phyloP scores from a whole-genome alignment of 495 filamentous ascomycete species.

The Xylaria bambusicola region DNA sequence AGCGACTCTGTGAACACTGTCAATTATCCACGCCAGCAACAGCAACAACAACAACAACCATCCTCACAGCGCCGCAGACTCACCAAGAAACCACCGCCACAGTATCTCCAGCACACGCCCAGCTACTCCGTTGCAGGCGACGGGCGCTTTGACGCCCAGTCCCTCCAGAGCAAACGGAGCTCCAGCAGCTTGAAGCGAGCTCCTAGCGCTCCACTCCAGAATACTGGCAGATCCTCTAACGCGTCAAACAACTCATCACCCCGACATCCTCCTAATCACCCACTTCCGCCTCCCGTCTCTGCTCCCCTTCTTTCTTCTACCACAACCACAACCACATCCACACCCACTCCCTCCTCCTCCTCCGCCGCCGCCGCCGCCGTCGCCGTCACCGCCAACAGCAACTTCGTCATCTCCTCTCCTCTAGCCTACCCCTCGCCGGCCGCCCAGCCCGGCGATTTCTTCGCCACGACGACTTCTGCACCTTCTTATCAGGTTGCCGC shows the following conservation, averaged over 20 bases:
- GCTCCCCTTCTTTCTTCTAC: neutral
- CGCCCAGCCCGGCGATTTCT: slow-evolving; percentile 38
- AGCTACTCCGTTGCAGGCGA: slow-evolving; percentile 45
- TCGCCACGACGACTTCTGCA: slow-evolving; percentile 19
- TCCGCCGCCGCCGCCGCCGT: neutral
- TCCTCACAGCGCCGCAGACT: slow-evolving; percentile 49
- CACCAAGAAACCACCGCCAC: slow-evolving; percentile 56
- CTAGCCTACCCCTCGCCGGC: too few species aligned
- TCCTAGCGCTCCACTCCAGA: slow-evolving; percentile 64
- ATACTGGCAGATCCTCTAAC: slow-evolving; percentile 28
- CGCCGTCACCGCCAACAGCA: slow-evolving; percentile 16
- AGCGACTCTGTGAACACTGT: neutral
- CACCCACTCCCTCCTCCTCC: neutral
- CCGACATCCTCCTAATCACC: slow-evolving; percentile 33
- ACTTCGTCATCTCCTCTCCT: slow-evolving; percentile 38
- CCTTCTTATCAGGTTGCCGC: slow-evolving; percentile 12
- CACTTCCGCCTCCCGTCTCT: neutral
- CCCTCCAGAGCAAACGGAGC: slow-evolving; percentile 57
- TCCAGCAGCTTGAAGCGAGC: slow-evolving; percentile 64
- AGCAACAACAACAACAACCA: neutral
- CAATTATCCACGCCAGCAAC: neutral
- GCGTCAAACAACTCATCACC: slow-evolving; percentile 49
- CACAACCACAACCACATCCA: neutral
- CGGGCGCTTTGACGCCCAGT: slow-evolving; percentile 54
- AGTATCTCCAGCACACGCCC: slow-evolving; percentile 38